phyloP scores from a whole-genome alignment of 2,329 filamentous ascomycete genomes.

The Fusarium chuoi region DNA sequence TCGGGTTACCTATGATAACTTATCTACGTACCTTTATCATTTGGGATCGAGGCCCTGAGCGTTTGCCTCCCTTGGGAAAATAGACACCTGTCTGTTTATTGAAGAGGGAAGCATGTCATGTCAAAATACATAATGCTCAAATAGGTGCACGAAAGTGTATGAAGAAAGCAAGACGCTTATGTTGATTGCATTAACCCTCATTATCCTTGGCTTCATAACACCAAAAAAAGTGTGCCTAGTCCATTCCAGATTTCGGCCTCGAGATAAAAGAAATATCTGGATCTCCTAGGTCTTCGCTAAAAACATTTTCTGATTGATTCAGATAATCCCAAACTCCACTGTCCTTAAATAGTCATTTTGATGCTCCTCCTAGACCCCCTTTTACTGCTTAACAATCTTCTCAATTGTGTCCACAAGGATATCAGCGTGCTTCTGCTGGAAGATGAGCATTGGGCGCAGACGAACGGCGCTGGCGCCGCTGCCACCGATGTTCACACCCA shows the following conservation, averaged over 20 bases:
- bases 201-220: not conserved
- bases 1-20: not conserved
- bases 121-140: not conserved
- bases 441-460: slow-evolving; percentile 88
- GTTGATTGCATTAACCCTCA: slow-evolving; percentile 8
- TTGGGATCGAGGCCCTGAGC: not conserved
- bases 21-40: not conserved
- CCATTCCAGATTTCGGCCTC: not conserved
- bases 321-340: slow-evolving; percentile 22
- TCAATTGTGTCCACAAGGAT: slow-evolving; percentile 82
- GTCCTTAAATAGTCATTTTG: slow-evolving; percentile 6
- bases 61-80: not conserved
- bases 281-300: slow-evolving; percentile 8
- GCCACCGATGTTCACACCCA: slow-evolving; percentile 89
- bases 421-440: slow-evolving; percentile 91
- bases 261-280: slow-evolving; percentile 1
- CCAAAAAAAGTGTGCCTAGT: not conserved
- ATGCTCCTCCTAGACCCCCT: not conserved
- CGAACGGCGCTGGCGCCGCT: slow-evolving; percentile 80
- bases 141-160: not conserved
- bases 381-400: slow-evolving; percentile 69
- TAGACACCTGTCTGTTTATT: not conserved
- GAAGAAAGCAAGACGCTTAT: slow-evolving; percentile 1
- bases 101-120: not conserved
- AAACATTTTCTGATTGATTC: slow-evolving; percentile 2